Conservation (phyloP, 495 filamentous ascomycete species). For the Pyronema omphalodes region DNA sequence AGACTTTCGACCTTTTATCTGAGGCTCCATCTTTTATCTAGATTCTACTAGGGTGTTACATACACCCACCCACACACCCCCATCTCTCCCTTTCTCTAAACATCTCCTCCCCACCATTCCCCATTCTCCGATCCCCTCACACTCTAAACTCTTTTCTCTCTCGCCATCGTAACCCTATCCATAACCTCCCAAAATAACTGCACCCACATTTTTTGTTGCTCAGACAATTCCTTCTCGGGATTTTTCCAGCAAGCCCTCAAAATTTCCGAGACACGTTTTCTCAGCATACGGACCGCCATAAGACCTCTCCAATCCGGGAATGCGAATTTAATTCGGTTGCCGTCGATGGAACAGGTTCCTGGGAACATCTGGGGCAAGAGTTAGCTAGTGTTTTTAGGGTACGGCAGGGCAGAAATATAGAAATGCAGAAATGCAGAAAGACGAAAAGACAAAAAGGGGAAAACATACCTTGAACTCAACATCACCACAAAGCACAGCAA, state of each 20-base stretch:
- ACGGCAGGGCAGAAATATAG: too few species aligned
- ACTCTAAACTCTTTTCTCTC: not conserved
- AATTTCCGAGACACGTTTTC: constrained; percentile 47
- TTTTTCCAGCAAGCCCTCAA: constrained; percentile 49
- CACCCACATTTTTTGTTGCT: constrained; percentile 54
- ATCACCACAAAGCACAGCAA: constrained; percentile 73
- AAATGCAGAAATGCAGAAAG: too few species aligned
- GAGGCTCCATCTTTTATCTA: too few species aligned
- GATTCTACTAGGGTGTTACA: too few species aligned
- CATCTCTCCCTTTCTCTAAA: too few species aligned
- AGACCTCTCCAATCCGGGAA: constrained; percentile 80
- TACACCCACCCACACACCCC: too few species aligned
- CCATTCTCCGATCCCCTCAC: too few species aligned
- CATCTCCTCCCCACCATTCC: too few species aligned
- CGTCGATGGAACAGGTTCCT: constrained; percentile 68
- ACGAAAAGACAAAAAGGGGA: too few species aligned
- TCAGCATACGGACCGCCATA: constrained; percentile 63
- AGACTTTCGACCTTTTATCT: too few species aligned
- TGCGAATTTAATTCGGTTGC: constrained; percentile 71
- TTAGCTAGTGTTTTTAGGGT: not conserved
- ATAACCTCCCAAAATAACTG: constrained; percentile 34
- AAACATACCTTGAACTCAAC: constrained; percentile 37
- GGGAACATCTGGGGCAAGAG: constrained; percentile 44
- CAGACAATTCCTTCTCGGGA: constrained; percentile 47
- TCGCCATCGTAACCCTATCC: constrained; percentile 20